Conservation (phyloP, 2,329 filamentous ascomycete species). For the Sporothrix pallida region DNA sequence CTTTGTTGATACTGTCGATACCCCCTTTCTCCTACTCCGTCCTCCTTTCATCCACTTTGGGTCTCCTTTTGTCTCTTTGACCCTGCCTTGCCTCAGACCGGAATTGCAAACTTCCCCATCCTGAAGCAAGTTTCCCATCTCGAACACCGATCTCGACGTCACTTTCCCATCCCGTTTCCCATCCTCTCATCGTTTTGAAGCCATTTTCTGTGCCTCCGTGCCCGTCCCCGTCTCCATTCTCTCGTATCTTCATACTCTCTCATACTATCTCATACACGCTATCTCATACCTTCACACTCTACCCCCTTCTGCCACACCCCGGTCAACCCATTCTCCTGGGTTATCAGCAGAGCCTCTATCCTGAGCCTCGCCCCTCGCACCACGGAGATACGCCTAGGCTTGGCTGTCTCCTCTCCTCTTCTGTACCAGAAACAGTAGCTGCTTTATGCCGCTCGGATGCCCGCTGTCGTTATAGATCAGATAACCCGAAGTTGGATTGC, state of each 20-base stretch:
- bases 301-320: neutral
- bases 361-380: constrained; percentile 13
- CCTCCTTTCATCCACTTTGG: neutral
- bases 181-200: neutral
- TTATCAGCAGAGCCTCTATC: constrained; percentile 31
- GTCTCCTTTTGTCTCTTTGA: constrained; percentile 7
- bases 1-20: constrained; percentile 8
- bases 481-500: constrained; percentile 58
- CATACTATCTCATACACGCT: too few species aligned
- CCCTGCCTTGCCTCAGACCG: constrained; percentile 9
- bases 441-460: constrained; percentile 59
- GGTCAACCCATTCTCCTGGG: constrained; percentile 13
- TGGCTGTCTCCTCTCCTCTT: neutral
- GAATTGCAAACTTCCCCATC: constrained; percentile 28
- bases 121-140: constrained; percentile 30
- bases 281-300: neutral
- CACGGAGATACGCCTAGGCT: neutral
- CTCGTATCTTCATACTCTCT: constrained; percentile 5
- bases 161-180: constrained; percentile 28
- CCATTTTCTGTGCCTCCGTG: constrained; percentile 4
- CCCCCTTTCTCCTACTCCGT: constrained; percentile 4
- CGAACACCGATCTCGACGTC: constrained; percentile 10
- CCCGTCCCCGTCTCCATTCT: constrained; percentile 9
- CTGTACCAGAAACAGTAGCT: constrained; percentile 35
- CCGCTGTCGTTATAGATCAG: constrained; percentile 58